These are phyloP conservation scores for Musa balbisiana DNA, from an alignment of 202 grass and related monocot genomes.

Conservation along the genomic window DNA sequence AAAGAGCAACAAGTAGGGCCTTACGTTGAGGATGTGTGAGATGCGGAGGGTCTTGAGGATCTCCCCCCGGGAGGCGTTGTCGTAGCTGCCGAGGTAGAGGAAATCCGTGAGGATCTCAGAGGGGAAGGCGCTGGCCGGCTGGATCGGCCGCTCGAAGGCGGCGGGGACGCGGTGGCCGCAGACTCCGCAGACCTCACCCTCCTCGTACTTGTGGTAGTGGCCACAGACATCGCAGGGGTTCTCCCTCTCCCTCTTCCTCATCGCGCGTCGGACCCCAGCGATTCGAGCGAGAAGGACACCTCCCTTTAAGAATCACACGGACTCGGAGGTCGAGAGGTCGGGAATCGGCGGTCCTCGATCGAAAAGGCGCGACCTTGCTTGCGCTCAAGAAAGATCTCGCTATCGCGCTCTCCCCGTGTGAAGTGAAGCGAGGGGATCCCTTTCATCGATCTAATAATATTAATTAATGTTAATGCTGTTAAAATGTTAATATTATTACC, in stretches of 20 bases:
- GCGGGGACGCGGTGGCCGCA: slow-evolving; percentile 69
- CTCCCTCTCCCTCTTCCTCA: slow-evolving; percentile 26
- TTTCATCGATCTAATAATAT: too few species aligned
- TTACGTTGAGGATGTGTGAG: slow-evolving; percentile 71
- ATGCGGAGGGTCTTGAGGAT: slow-evolving; percentile 79
- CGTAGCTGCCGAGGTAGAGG: slow-evolving; percentile 93
- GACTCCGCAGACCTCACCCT: slow-evolving; percentile 80
- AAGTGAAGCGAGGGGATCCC: too few species aligned
- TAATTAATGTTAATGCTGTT: too few species aligned
- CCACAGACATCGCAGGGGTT: slow-evolving; percentile 94
- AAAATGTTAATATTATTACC: too few species aligned
- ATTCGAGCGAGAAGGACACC: too few species aligned
- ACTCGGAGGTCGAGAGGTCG: too few species aligned
- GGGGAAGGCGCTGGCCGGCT: slow-evolving; percentile 11
- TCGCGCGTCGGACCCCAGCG: neutral
- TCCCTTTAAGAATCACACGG: too few species aligned
- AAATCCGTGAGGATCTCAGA: slow-evolving; percentile 62
- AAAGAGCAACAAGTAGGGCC: neutral
- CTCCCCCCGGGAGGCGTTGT: slow-evolving; percentile 49
- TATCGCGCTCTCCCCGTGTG: too few species aligned
- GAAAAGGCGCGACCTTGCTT: too few species aligned
- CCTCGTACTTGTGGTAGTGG: slow-evolving; percentile 95
- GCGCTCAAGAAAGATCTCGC: too few species aligned
- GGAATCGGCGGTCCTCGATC: too few species aligned
- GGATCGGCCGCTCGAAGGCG: slow-evolving; percentile 3